Evolutionary conservation across 2,329 filamentous ascomycete genomes (phyloP).

Genomic region (Hypoxylon sp.): DNA sequence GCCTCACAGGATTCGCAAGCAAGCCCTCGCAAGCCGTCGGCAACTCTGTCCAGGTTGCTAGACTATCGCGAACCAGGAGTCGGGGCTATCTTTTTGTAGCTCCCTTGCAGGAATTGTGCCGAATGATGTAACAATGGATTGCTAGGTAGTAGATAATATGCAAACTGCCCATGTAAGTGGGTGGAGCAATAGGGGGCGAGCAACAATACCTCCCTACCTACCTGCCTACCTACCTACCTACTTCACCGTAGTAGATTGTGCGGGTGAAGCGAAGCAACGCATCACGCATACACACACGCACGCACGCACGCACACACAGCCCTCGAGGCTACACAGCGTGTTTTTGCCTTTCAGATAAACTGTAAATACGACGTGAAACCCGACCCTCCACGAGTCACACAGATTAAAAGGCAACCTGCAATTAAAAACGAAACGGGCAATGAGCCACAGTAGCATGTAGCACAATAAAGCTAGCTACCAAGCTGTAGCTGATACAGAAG

Average conservation of each 20-base stretch:
- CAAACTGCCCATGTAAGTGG: slow-evolving; percentile 19
- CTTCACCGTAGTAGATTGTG: neutral
- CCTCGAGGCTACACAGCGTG: slow-evolving; percentile 26
- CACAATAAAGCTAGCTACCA: slow-evolving; percentile 20
- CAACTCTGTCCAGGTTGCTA: slow-evolving; percentile 22
- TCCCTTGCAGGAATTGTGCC: slow-evolving; percentile 31
- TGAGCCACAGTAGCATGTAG: slow-evolving; percentile 30
- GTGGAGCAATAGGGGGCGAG: slow-evolving; percentile 28
- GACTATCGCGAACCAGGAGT: slow-evolving; percentile 15
- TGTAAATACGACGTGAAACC: slow-evolving; percentile 32
- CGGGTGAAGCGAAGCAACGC: slow-evolving; percentile 17
- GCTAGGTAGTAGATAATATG: slow-evolving; percentile 24
- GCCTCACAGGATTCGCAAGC: slow-evolving; percentile 24
- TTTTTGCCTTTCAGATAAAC: slow-evolving; percentile 26
- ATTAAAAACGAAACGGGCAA: slow-evolving; percentile 32
- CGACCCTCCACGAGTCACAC: slow-evolving; percentile 31
- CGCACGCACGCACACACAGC: slow-evolving; percentile 4
- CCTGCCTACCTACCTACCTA: slow-evolving; percentile 3
- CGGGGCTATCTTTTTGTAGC: slow-evolving; percentile 23
- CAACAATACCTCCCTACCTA: slow-evolving; percentile 15
- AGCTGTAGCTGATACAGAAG: neutral
- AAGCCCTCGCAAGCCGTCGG: slow-evolving; percentile 24
- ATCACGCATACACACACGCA: slow-evolving; percentile 1
- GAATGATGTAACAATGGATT: slow-evolving; percentile 38
- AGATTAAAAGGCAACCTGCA: slow-evolving; percentile 34